Evolutionary conservation across 345 rosid genomes (phyloP).

Genomic region (Hypericum androsaemum): DNA sequence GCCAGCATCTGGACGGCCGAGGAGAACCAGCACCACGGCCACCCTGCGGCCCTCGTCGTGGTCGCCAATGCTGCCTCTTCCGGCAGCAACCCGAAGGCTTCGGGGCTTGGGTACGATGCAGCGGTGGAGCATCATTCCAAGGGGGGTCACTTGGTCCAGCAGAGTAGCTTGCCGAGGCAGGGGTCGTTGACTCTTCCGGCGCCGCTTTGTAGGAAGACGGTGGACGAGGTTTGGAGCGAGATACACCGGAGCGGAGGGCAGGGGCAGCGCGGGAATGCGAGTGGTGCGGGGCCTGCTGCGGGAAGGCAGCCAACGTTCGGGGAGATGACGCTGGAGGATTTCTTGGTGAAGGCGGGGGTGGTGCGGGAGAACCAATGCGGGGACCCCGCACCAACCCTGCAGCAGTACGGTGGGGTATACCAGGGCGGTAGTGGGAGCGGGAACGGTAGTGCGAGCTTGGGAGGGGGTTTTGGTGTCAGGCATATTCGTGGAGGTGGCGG

Average conservation of each 20-base stretch:
- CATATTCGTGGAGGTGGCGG: slow-evolving; percentile 18
- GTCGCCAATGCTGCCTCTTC: too few relatives aligned
- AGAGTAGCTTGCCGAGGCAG: slow-evolving; percentile 52
- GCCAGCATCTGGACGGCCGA: slow-evolving; percentile 83
- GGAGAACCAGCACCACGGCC: slow-evolving; percentile 43
- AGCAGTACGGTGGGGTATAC: slow-evolving; percentile 37
- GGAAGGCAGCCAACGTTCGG: slow-evolving; percentile 56
- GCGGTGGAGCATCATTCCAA: slow-evolving; percentile 3
- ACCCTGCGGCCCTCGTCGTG: slow-evolving; percentile 10
- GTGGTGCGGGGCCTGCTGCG: slow-evolving; percentile 27
- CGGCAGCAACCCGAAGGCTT: not conserved
- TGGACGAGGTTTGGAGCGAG: slow-evolving; percentile 95
- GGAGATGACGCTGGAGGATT: slow-evolving; percentile 16
- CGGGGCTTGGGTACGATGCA: not conserved
- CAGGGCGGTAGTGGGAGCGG: slow-evolving; percentile 33
- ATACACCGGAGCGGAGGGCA: slow-evolving; percentile 30
- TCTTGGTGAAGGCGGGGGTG: slow-evolving; percentile 15
- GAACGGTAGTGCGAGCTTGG: slow-evolving; percentile 13
- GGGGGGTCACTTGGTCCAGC: slow-evolving; percentile 19
- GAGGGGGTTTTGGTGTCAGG: slow-evolving; percentile 19
- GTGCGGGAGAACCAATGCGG: slow-evolving; percentile 36
- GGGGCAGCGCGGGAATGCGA: slow-evolving; percentile 5
- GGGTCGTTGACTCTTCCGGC: slow-evolving; percentile 57
- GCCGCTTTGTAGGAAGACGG: slow-evolving; percentile 65
- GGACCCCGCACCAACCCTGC: slow-evolving; percentile 1